Base-by-base conservation (phyloP, 1,284 basidiomycete genomes). In the Trametes versicolor region DNA sequence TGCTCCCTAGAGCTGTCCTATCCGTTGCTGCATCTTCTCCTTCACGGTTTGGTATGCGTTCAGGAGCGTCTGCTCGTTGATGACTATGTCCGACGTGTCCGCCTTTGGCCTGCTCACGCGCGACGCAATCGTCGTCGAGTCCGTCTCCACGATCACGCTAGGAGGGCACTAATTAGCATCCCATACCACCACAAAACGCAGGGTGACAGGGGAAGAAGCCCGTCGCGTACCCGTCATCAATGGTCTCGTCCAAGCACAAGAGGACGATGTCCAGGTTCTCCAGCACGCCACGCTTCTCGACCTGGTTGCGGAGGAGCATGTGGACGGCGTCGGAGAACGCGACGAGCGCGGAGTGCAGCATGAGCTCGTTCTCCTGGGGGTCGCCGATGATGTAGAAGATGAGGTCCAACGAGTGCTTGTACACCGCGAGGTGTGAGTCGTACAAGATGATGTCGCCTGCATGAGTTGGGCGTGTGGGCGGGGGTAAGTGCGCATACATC, bases 41-140 rank as follows among this genome's bases (percentile, higher is more conserved):
- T 92, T 93, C 72, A 98, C 89, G 2, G 93, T 95, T 77, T 95
- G 93, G 80, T 96, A 95, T 41, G 95, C 95, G 75, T 85, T 96
- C 86, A 97, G 85, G 67, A 98, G 85, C 5, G 95, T 97, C 81
- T 99, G 96, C 80, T 99, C 98, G 84, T 99, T 99, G 85, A 99
- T 98, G 68, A 98, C 94, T 70, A 99, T 98, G 74, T 99, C 97
- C 47, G 93, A 93, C 60, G 95, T 92, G 78, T 99, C 98, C 21
- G 97, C 92, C 73, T 90, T 91, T 54, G 98, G 95, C 70, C 97
- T 83, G 70, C 95, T 97, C 54, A 99, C 98, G 64, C 98, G 85
- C 39, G 96, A 96, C 0, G 97, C 96, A 74, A 99, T 98, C 12
- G 97, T 95, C 0, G 94, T 90, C 5, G 96, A 86, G 79, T 99